These are phyloP conservation scores for Tuber microsphaerosporum DNA, from an alignment of 495 filamentous ascomycete genomes.

Conservation along the genomic window DNA sequence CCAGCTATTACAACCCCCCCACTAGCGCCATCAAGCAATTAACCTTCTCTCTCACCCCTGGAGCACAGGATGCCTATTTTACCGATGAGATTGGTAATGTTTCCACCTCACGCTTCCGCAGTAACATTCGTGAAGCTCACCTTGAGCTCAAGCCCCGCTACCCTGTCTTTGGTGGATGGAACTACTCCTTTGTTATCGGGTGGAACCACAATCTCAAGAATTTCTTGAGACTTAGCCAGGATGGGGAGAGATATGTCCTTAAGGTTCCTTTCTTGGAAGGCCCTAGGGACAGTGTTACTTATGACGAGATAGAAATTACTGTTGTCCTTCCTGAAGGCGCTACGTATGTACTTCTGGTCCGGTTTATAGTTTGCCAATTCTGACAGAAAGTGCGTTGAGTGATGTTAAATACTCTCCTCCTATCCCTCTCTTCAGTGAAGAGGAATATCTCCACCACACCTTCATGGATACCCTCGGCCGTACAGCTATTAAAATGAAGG, in stretches of 20 bases:
- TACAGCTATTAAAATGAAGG: conserved; percentile 70
- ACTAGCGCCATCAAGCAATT: conserved; percentile 74
- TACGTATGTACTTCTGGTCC: conserved; percentile 55
- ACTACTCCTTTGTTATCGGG: conserved; percentile 88
- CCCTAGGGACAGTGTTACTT: conserved; percentile 82
- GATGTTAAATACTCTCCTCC: conserved; percentile 62
- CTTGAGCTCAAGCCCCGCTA: conserved; percentile 88
- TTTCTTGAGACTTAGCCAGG: conserved; percentile 59
- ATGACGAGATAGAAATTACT: conserved; percentile 70
- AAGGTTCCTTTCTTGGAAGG: conserved; percentile 96
- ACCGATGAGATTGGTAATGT: conserved; percentile 97
- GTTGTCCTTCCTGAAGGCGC: conserved; percentile 88
- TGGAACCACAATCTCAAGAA: conserved; percentile 79
- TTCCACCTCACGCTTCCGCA: conserved; percentile 82
- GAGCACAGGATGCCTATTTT: conserved; percentile 80
- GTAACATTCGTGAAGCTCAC: conserved; percentile 65
- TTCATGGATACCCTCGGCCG: conserved; percentile 93
- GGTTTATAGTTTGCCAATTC: conserved; percentile 14
- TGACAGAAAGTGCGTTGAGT: conserved; percentile 44
- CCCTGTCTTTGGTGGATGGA: conserved; percentile 93
- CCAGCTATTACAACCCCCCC: conserved; percentile 66
- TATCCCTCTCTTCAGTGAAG: conserved; percentile 51
- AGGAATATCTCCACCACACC: conserved; percentile 63
- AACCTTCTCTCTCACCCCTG: conserved; percentile 66
- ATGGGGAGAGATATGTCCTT: conserved; percentile 65